A percentile compares a stretch with the other conserved stretches of the same genome.
Evolutionary conservation across 202 grass and related monocot species (phyloP).

Genomic region (Panicum hallii): DNA sequence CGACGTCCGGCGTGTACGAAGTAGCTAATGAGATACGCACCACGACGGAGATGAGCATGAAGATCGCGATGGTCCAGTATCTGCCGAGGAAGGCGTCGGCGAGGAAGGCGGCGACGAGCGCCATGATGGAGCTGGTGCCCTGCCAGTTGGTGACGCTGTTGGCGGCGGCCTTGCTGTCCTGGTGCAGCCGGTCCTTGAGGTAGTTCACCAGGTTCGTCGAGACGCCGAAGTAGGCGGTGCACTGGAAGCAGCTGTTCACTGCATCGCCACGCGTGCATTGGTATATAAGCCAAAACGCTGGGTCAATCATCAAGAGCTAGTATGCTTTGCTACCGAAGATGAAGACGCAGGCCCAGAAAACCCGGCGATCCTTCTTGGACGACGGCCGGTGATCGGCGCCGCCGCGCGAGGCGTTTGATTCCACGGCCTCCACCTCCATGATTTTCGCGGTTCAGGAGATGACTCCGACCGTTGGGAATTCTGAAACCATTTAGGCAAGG

Average conservation of each 20-base stretch:
- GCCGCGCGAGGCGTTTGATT: slow-evolving; percentile 26
- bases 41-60: slow-evolving; percentile 65
- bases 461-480: too few species aligned
- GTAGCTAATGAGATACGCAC: too few species aligned
- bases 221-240: slow-evolving; percentile 63
- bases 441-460: not conserved
- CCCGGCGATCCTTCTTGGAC: slow-evolving; percentile 38
- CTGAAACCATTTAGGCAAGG: too few species aligned
- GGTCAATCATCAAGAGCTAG: not conserved
- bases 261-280: too few species aligned
- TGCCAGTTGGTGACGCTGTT: slow-evolving; percentile 79
- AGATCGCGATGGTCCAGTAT: slow-evolving; percentile 89
- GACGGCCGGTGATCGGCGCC: slow-evolving; percentile 15
- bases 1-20: too few species aligned
- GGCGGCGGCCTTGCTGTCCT: slow-evolving; percentile 66
- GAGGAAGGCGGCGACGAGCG: slow-evolving; percentile 79
- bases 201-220: slow-evolving; percentile 93
- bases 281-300: too few species aligned
- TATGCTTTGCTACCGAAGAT: slow-evolving; percentile 57
- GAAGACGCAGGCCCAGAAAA: slow-evolving; percentile 37
- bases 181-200: slow-evolving; percentile 66
- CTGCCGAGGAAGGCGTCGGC: slow-evolving; percentile 91
- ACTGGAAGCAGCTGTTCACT: slow-evolving; percentile 41
- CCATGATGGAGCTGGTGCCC: slow-evolving; percentile 66
- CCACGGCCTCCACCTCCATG: slow-evolving; percentile 56